Percentiles rank a stretch among this genome's conserved stretches.
These are phyloP conservation scores for Castanea sativa DNA, from an alignment of 306 rosid species.

Conservation along the genomic window DNA sequence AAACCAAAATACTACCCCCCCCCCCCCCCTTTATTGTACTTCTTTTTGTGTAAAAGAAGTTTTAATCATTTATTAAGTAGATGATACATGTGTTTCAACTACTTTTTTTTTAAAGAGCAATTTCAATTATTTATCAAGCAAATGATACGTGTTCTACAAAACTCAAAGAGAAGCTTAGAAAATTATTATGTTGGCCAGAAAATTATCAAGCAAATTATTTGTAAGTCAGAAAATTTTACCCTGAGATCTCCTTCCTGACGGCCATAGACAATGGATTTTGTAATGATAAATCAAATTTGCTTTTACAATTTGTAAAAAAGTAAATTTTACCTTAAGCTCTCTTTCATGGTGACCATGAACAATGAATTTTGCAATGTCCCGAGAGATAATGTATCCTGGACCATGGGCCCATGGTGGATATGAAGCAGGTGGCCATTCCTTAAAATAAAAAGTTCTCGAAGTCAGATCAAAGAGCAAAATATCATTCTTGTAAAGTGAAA, in stretches of 20 bases:
- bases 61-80: not conserved
- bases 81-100: not conserved
- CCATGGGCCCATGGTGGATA: constrained; percentile 99
- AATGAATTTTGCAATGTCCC: constrained; percentile 78
- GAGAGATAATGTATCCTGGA: constrained; percentile 87
- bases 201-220: not conserved
- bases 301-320: not conserved
- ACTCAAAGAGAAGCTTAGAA: not conserved
- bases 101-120: not conserved
- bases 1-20: too few species aligned
- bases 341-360: constrained; percentile 62
- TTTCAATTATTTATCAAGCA: not conserved
- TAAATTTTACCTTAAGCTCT: constrained; percentile 59
- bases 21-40: too few species aligned
- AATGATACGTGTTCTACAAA: not conserved
- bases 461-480: not conserved
- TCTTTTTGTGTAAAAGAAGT: not conserved
- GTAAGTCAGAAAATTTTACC: constrained; percentile 37
- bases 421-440: constrained; percentile 86
- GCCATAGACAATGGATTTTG: constrained; percentile 59
- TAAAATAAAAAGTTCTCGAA: constrained; percentile 13
- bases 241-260: constrained; percentile 56
- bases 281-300: constrained; percentile 24
- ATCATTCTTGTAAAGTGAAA: not conserved
- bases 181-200: not conserved